phyloP scores from a whole-genome alignment of 495 filamentous ascomycete species.

The Neurospora africana region DNA sequence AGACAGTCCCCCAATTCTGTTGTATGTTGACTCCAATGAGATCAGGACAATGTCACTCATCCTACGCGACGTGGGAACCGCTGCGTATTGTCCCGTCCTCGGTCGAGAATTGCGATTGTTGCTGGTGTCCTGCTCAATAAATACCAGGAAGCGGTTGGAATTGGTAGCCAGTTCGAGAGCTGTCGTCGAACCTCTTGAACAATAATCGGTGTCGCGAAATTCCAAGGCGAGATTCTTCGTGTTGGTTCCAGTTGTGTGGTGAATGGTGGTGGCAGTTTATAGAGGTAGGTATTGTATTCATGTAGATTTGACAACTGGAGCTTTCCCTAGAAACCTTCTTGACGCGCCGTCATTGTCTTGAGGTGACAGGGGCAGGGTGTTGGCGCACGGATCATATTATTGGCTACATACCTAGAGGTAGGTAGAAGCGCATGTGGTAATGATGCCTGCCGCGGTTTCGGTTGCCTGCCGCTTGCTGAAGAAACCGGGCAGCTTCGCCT shows the following conservation, averaged over 20 bases:
- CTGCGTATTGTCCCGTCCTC: neutral
- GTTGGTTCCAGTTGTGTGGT: neutral
- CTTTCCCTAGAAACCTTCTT: neutral
- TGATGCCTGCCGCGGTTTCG: neutral
- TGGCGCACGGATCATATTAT: neutral
- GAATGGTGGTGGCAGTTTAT: neutral
- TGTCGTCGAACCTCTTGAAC: neutral
- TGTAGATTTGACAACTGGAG: neutral
- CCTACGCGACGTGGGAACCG: slow-evolving; percentile 8
- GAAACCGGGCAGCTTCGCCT: neutral
- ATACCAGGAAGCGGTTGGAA: neutral
- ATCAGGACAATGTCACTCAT: slow-evolving; percentile 9
- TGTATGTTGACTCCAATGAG: slow-evolving; percentile 2
- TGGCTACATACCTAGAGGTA: neutral
- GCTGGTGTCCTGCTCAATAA: neutral
- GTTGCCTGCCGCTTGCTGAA: neutral
- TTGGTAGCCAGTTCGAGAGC: neutral
- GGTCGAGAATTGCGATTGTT: neutral
- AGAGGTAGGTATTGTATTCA: neutral
- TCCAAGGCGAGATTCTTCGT: neutral
- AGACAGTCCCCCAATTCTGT: neutral
- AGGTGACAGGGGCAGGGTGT: neutral
- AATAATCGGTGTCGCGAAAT: neutral
- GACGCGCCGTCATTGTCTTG: neutral
- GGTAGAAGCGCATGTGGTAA: neutral